These are phyloP conservation scores for Caryopteris hybrid DNA, from an alignment of 305 asterid species.

Conservation along the genomic window DNA sequence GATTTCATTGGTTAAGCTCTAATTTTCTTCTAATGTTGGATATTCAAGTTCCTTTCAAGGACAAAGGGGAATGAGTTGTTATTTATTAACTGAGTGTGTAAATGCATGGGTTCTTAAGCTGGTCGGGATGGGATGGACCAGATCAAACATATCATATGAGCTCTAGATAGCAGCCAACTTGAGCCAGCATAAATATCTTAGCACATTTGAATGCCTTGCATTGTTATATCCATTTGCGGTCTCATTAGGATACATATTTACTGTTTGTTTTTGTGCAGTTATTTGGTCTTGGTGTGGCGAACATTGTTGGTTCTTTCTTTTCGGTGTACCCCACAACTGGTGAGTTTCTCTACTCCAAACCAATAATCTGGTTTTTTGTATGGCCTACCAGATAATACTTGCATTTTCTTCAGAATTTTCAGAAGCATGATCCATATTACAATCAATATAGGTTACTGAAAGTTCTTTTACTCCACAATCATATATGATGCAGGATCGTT, in stretches of 20 bases:
- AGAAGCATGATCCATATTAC: conserved; percentile 15
- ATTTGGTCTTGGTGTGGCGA: conserved; percentile 99
- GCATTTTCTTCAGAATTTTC: neutral
- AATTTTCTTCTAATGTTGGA: conserved; percentile 1
- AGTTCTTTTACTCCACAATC: conserved; percentile 12
- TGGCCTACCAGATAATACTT: conserved; percentile 5
- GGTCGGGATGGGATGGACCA: conserved; percentile 2
- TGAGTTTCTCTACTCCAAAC: conserved; percentile 33
- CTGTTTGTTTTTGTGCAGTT: conserved; percentile 52
- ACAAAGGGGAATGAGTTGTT: conserved; percentile 11
- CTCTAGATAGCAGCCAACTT: conserved; percentile 2
- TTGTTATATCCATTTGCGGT: neutral
- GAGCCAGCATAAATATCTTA: neutral
- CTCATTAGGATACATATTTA: conserved; percentile 4
- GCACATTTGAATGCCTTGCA: neutral
- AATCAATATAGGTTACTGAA: conserved; percentile 17
- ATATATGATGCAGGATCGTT: conserved; percentile 68
- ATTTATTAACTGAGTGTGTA: neutral
- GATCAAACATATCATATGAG: conserved; percentile 7
- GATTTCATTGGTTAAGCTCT: conserved; percentile 20
- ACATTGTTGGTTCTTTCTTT: conserved; percentile 91
- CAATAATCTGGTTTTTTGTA: conserved; percentile 15
- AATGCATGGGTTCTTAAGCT: conserved; percentile 10
- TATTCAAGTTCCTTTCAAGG: conserved; percentile 10
- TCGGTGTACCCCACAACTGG: conserved; percentile 95